Evolutionary conservation across 192 early-diverging fungal genomes (phyloP).

Genomic region (Haplosporangium gracile): DNA sequence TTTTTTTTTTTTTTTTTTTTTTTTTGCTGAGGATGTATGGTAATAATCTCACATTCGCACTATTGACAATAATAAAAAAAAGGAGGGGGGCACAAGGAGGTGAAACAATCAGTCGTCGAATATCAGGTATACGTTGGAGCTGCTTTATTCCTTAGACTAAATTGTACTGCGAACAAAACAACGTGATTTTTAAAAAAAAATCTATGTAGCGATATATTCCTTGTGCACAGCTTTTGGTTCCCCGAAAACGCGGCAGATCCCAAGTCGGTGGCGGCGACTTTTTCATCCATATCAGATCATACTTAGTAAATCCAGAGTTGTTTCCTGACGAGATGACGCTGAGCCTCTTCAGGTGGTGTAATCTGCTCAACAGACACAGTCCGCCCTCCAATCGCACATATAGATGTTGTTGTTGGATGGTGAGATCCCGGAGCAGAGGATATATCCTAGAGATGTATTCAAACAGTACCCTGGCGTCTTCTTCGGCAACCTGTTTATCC

Average conservation of each 20-base stretch:
- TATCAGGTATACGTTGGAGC: too few relatives aligned
- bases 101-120: too few relatives aligned
- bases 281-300: neutral
- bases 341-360: neutral
- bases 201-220: neutral
- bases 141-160: neutral
- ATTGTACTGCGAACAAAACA: neutral
- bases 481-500: neutral
- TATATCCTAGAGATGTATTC: slow-evolving; percentile 24
- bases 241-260: neutral
- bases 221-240: neutral
- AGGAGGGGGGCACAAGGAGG: too few relatives aligned
- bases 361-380: neutral
- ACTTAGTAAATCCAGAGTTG: neutral
- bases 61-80: too few relatives aligned
- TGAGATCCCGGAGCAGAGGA: slow-evolving; percentile 10
- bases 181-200: neutral
- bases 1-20: too few relatives aligned
- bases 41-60: too few relatives aligned
- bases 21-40: too few relatives aligned
- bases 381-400: neutral
- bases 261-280: neutral
- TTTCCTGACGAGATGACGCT: slow-evolving; percentile 1
- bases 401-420: neutral
- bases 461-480: neutral